Conservation (phyloP, 208 protist genomes). For the Porcisia hertigi region DNA sequence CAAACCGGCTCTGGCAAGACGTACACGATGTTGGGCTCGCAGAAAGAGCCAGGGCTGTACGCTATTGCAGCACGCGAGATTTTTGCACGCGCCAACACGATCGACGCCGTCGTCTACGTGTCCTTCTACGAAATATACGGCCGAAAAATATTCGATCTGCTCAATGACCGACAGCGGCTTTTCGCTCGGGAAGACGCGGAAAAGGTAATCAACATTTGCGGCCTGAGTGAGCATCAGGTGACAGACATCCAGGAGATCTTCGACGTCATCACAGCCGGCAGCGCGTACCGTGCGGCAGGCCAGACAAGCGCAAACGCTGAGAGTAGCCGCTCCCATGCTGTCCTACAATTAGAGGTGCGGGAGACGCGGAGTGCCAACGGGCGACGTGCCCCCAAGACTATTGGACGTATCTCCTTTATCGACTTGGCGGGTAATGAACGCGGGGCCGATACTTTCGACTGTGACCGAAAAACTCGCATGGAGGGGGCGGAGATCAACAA, state of each 20-base stretch:
- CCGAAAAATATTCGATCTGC: conserved; percentile 96
- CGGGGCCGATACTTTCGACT: conserved; percentile 95
- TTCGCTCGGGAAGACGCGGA: conserved; percentile 94
- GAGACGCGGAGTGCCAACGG: conserved; percentile 29
- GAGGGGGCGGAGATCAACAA: conserved; percentile 99
- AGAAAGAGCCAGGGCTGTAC: conserved; percentile 91
- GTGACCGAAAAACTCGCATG: conserved; percentile 95
- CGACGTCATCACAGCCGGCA: conserved; percentile 91
- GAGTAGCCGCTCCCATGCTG: conserved; percentile 92
- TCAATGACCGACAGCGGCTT: conserved; percentile 94
- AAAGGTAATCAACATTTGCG: conserved; percentile 95
- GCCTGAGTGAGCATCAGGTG: conserved; percentile 91
- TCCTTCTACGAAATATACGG: conserved; percentile 98
- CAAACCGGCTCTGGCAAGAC: conserved; percentile 97
- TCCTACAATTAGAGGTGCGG: conserved; percentile 88
- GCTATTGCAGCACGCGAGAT: conserved; percentile 95
- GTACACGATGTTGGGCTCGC: conserved; percentile 92
- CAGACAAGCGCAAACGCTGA: conserved; percentile 92
- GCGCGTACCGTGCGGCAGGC: conserved; percentile 82
- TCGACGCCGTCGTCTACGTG: conserved; percentile 74
- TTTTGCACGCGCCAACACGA: conserved; percentile 71
- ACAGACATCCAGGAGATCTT: conserved; percentile 87
- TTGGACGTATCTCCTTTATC: conserved; percentile 98
- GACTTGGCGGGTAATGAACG: conserved; percentile 99
- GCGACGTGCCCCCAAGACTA: conserved; percentile 49